Conservation (phyloP, 1,284 basidiomycete genomes). For the Ceratorhiza oryzae-sativae region DNA sequence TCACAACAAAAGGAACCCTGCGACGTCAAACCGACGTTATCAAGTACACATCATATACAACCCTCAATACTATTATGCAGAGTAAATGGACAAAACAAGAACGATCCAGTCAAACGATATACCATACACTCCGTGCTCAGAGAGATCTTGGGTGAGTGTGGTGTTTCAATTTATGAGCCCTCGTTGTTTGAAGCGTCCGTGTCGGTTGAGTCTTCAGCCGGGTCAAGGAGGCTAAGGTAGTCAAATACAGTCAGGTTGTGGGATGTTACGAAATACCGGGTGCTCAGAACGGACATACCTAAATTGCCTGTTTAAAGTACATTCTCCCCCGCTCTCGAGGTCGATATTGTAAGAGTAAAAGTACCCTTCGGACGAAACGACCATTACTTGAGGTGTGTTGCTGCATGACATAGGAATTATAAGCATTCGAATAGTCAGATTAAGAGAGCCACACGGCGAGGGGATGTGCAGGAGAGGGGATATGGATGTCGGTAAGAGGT, state of each 20-base stretch:
- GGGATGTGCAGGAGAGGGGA: neutral
- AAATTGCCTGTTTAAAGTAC: slow-evolving; percentile 92
- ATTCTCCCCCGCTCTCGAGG: slow-evolving; percentile 95
- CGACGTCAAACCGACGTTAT: no score
- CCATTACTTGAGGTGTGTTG: slow-evolving; percentile 96
- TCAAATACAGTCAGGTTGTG: no score
- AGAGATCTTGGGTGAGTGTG: no score
- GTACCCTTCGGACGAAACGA: slow-evolving; percentile 92
- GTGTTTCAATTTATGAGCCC: neutral
- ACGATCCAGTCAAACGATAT: neutral
- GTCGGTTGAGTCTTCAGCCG: slow-evolving; percentile 29
- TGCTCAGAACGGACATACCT: no score
- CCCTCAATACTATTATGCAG: no score
- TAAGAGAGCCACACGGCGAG: neutral
- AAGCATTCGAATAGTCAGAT: slow-evolving; percentile 10
- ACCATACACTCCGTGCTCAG: neutral
- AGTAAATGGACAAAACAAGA: neutral
- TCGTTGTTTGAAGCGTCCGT: slow-evolving; percentile 19
- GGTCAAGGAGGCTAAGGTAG: slow-evolving; percentile 17
- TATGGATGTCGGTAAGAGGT: neutral
- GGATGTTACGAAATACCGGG: no score
- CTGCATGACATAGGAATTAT: slow-evolving; percentile 53
- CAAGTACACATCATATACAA: no score
- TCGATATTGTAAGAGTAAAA: slow-evolving; percentile 98
- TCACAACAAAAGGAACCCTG: no score